These are phyloP conservation scores for Oryza coarctata DNA, from an alignment of 176 grass and related monocot species.

Conservation along the genomic window DNA sequence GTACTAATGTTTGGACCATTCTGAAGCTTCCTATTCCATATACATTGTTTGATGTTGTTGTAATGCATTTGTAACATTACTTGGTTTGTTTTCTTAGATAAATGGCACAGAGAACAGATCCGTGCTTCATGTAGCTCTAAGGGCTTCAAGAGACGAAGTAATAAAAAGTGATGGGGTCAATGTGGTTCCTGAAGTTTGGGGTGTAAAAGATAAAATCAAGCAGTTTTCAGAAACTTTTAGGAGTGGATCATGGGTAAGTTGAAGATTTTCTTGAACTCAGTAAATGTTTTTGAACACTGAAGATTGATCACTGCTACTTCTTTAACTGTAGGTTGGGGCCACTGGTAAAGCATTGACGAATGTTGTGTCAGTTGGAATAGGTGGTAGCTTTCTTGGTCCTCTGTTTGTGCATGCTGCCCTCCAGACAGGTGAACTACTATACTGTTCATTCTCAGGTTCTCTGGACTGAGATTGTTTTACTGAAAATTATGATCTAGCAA, in stretches of 20 bases:
- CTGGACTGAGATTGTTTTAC: background rate
- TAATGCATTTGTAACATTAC: background rate
- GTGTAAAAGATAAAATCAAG: constrained; percentile 89
- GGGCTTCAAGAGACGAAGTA: constrained; percentile 68
- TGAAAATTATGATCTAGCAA: constrained; percentile 9
- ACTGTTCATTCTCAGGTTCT: background rate
- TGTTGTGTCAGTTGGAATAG: constrained; percentile 93
- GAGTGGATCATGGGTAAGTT: constrained; percentile 82
- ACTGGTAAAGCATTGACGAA: constrained; percentile 84
- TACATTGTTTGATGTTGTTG: background rate
- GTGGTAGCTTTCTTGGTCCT: constrained; percentile 92
- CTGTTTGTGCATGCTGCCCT: constrained; percentile 89
- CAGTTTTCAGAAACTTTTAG: constrained; percentile 86
- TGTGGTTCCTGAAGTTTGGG: constrained; percentile 81
- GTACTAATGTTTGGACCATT: too few relatives aligned
- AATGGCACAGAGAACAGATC: constrained; percentile 91
- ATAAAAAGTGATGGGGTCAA: constrained; percentile 81
- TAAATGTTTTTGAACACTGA: background rate
- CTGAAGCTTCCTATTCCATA: background rate
- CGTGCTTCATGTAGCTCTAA: constrained; percentile 82
- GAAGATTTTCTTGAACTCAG: background rate
- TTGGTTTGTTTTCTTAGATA: constrained; percentile 56
- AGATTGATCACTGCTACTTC: background rate
- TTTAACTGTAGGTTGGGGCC: constrained; percentile 67
- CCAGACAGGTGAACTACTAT: constrained; percentile 62